Evolutionary conservation across 2,329 filamentous ascomycete species (phyloP).

Genomic region (Neocatenulostroma microsporum): DNA sequence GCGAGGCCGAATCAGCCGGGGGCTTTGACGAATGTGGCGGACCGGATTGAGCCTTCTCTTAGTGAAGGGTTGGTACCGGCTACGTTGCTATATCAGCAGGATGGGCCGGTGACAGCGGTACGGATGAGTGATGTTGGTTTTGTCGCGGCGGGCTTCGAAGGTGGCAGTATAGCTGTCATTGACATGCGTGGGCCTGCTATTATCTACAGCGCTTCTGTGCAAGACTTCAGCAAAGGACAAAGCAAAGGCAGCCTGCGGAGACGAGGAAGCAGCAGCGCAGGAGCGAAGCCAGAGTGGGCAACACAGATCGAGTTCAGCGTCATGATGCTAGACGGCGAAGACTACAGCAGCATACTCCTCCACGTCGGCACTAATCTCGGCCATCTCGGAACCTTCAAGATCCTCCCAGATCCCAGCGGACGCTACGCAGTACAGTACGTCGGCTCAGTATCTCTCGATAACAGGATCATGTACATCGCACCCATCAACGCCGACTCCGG

Average conservation of each 20-base stretch:
- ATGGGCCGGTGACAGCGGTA: slow-evolving; percentile 70
- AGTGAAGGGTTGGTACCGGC: slow-evolving; percentile 76
- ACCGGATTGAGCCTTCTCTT: slow-evolving; percentile 62
- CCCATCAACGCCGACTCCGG: slow-evolving; percentile 76
- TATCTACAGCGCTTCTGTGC: slow-evolving; percentile 66
- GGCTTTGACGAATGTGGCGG: slow-evolving; percentile 63
- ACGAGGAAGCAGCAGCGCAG: slow-evolving; percentile 41
- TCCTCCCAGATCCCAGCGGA: slow-evolving; percentile 63
- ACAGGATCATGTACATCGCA: slow-evolving; percentile 62
- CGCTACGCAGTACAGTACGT: slow-evolving; percentile 66
- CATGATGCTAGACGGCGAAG: slow-evolving; percentile 85
- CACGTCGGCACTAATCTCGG: slow-evolving; percentile 85
- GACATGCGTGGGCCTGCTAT: slow-evolving; percentile 81
- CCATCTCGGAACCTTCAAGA: slow-evolving; percentile 80
- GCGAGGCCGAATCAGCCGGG: slow-evolving; percentile 37
- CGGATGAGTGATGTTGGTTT: slow-evolving; percentile 92
- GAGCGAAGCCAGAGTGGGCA: slow-evolving; percentile 59
- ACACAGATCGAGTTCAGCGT: slow-evolving; percentile 84
- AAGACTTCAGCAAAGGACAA: slow-evolving; percentile 67
- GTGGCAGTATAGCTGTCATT: slow-evolving; percentile 70
- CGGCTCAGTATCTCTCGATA: slow-evolving; percentile 60
- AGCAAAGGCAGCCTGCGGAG: slow-evolving; percentile 64
- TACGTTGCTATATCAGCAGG: slow-evolving; percentile 72
- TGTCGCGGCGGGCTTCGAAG: slow-evolving; percentile 76
- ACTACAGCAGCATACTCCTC: slow-evolving; percentile 87